These are phyloP conservation scores for Echinosophora koreensis DNA, from an alignment of 306 rosid species.

Conservation along the genomic window DNA sequence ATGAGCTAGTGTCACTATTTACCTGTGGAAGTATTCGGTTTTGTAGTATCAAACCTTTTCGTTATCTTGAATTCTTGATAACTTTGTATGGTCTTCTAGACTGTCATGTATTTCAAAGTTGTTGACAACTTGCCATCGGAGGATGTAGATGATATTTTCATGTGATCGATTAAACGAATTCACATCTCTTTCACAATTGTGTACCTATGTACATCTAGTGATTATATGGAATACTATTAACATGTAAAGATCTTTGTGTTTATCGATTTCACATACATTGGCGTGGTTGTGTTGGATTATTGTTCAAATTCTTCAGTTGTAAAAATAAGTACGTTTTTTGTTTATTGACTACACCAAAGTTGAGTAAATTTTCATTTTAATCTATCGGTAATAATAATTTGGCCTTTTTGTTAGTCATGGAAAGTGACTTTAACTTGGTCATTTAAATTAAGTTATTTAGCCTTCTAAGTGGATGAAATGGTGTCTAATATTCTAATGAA, in stretches of 20 bases:
- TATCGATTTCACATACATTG: too few relatives aligned
- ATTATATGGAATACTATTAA: constrained; percentile 13
- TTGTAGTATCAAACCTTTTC: constrained; percentile 15
- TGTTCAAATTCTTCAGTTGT: too few relatives aligned
- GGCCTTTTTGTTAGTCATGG: too few relatives aligned
- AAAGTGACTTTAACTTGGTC: too few relatives aligned
- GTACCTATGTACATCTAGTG: constrained; percentile 35
- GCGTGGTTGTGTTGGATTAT: background rate
- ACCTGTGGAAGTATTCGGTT: background rate
- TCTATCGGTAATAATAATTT: too few relatives aligned
- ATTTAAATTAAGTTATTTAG: too few relatives aligned
- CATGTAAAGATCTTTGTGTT: background rate
- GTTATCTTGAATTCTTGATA: background rate
- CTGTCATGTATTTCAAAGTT: background rate
- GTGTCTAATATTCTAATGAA: too few relatives aligned
- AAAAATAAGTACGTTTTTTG: too few relatives aligned
- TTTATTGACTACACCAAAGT: too few relatives aligned
- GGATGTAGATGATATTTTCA: constrained; percentile 8
- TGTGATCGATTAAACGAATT: background rate
- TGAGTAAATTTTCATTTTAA: too few relatives aligned
- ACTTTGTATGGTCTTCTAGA: background rate
- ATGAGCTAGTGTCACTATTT: constrained; percentile 46
- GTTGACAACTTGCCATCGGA: background rate
- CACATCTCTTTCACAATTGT: background rate
- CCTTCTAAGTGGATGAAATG: too few relatives aligned